These are phyloP conservation scores for Grammothele lineata DNA, from an alignment of 768 basidiomycete genomes.

Conservation along the genomic window DNA sequence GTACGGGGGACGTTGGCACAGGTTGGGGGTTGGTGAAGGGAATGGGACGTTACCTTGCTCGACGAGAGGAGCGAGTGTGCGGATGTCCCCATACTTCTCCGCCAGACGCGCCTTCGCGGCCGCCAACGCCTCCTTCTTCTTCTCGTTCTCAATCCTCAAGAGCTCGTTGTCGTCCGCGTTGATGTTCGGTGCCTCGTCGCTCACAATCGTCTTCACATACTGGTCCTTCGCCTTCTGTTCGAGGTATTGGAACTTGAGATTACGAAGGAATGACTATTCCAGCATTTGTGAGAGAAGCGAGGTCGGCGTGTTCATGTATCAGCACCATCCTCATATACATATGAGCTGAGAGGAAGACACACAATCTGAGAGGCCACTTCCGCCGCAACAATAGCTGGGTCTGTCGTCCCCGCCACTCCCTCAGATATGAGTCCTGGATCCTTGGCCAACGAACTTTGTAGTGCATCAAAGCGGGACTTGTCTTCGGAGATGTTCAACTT, in stretches of 20 bases:
- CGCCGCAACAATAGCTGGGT: constrained; percentile 40
- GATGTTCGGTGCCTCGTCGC: constrained; percentile 78
- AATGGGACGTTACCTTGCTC: constrained; percentile 50
- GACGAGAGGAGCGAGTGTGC: constrained; percentile 59
- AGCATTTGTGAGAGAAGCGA: neutral
- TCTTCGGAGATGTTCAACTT: constrained; percentile 16
- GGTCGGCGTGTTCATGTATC: no score
- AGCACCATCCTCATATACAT: neutral
- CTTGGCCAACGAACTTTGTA: constrained; percentile 11
- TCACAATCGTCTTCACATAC: constrained; percentile 83
- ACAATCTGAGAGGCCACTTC: constrained; percentile 62
- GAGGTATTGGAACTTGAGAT: constrained; percentile 85
- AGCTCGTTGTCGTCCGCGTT: constrained; percentile 77
- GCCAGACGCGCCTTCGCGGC: constrained; percentile 57
- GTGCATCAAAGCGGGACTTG: constrained; percentile 15
- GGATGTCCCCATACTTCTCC: constrained; percentile 59
- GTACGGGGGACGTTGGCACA: neutral
- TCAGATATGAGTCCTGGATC: constrained; percentile 13
- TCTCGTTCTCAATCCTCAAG: constrained; percentile 52
- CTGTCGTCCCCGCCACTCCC: constrained; percentile 15
- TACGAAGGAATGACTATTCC: constrained; percentile 64
- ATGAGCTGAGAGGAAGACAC: constrained; percentile 19
- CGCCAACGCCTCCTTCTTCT: constrained; percentile 69
- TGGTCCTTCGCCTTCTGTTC: constrained; percentile 90
- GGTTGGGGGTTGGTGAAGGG: neutral